A percentile compares a stretch with the other conserved stretches of the same genome.
These are phyloP conservation scores for Lentinula guzmanii DNA, from an alignment of 768 basidiomycete genomes.

Conservation along the genomic window DNA sequence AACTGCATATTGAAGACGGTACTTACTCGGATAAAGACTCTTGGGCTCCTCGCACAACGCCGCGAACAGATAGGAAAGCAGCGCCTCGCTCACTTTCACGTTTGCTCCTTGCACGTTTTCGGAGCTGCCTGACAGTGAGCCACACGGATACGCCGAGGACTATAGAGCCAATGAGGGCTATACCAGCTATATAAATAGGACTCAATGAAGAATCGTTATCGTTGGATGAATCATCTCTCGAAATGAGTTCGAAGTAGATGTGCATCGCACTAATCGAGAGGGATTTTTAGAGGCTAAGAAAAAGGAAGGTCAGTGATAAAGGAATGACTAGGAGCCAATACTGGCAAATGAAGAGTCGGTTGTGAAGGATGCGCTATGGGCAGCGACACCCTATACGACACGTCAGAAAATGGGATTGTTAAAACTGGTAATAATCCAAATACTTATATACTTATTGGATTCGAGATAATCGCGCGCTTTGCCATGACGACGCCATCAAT, in stretches of 20 bases:
- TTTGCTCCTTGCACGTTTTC: constrained; percentile 31
- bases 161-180: constrained; percentile 39
- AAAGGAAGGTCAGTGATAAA: neutral
- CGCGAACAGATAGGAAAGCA: constrained; percentile 44
- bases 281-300: neutral
- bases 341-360: neutral
- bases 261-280: neutral
- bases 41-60: constrained; percentile 32
- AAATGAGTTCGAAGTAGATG: neutral
- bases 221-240: neutral
- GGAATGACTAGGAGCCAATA: neutral
- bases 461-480: neutral
- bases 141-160: constrained; percentile 32
- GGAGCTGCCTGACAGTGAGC: constrained; percentile 34
- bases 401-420: no score
- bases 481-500: constrained; percentile 3
- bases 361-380: neutral
- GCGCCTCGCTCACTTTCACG: constrained; percentile 30
- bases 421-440: no score
- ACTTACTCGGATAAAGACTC: constrained; percentile 19
- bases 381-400: neutral
- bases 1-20: neutral
- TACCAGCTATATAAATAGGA: constrained; percentile 42
- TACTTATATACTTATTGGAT: neutral
- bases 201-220: neutral